phyloP scores from a whole-genome alignment of 2,329 filamentous ascomycete genomes.

The Calcarisporium arbuscula region DNA sequence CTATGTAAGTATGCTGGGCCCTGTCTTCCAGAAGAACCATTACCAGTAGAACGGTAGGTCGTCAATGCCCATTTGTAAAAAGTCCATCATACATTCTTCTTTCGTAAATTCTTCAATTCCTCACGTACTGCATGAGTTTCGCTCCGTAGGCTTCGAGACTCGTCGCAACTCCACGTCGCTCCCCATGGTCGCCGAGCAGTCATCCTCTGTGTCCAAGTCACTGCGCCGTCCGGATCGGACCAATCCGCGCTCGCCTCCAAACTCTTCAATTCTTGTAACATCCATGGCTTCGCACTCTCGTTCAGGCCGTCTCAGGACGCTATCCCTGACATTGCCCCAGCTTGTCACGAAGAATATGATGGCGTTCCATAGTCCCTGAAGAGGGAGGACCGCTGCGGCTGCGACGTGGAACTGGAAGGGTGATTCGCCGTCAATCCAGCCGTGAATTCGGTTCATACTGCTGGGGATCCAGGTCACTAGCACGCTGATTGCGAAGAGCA shows the following conservation, averaged over 20 bases:
- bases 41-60: neutral
- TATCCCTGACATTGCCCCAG: constrained; percentile 24
- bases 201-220: constrained; percentile 21
- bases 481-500: constrained; percentile 55
- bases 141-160: constrained; percentile 16
- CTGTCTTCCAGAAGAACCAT: neutral
- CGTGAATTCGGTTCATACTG: constrained; percentile 68
- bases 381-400: constrained; percentile 64
- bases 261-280: too few relatives aligned
- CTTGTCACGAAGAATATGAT: constrained; percentile 69
- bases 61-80: neutral
- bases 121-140: constrained; percentile 17
- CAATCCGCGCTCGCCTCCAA: neutral
- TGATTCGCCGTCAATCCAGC: constrained; percentile 46
- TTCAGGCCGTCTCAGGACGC: constrained; percentile 6
- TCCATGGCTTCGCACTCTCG: constrained; percentile 5
- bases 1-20: neutral
- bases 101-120: neutral
- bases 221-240: constrained; percentile 9
- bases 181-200: constrained; percentile 20
- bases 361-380: constrained; percentile 77
- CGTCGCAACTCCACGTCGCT: constrained; percentile 28
- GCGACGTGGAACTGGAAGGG: constrained; percentile 63
- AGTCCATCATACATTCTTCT: neutral
- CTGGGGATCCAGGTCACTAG: constrained; percentile 59